Conservation (phyloP, 768 basidiomycete species). For the Nidula microcarpa region DNA sequence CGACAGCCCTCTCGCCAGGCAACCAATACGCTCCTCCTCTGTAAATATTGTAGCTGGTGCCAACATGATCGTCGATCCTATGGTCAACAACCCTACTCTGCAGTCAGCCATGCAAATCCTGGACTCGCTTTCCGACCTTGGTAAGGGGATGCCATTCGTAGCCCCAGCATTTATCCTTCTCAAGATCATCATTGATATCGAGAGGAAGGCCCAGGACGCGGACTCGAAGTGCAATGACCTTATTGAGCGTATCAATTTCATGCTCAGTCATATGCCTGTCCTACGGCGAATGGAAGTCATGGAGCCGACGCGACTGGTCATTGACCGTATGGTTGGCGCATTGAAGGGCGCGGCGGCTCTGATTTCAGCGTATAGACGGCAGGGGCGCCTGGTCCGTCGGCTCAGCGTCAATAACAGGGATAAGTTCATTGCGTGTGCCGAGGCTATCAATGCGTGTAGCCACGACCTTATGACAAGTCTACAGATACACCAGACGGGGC, state of each 20-base stretch:
- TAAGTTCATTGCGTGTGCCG: conserved; percentile 27
- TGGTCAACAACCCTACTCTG: conserved; percentile 15
- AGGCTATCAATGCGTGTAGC: conserved; percentile 27
- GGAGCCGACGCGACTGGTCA: conserved; percentile 27
- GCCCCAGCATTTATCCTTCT: conserved; percentile 35
- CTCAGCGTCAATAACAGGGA: conserved; percentile 33
- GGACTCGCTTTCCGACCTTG: conserved; percentile 27
- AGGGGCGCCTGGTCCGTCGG: conserved; percentile 29
- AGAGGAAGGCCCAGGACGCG: conserved; percentile 29
- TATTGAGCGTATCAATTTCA: conserved; percentile 38
- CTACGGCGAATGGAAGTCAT: conserved; percentile 28
- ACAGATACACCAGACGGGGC: conserved; percentile 35
- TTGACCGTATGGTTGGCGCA: conserved; percentile 34
- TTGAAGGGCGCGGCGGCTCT: conserved; percentile 33
- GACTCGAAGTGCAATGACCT: conserved; percentile 37
- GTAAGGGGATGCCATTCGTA: conserved; percentile 30
- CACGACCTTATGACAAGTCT: conserved; percentile 35
- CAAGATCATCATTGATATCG: conserved; percentile 36
- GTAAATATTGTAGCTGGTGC: conserved; percentile 2
- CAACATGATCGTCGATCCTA: conserved; percentile 12
- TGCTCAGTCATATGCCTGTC: conserved; percentile 33
- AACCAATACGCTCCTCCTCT: background rate
- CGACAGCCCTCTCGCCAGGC: background rate
- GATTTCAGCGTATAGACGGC: conserved; percentile 34
- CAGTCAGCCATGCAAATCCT: conserved; percentile 26